Evolutionary conservation across 176 grass and related monocot species (phyloP), one percentile per base, ranked within the genome.

Genomic region (Ensete glaucum): DNA sequence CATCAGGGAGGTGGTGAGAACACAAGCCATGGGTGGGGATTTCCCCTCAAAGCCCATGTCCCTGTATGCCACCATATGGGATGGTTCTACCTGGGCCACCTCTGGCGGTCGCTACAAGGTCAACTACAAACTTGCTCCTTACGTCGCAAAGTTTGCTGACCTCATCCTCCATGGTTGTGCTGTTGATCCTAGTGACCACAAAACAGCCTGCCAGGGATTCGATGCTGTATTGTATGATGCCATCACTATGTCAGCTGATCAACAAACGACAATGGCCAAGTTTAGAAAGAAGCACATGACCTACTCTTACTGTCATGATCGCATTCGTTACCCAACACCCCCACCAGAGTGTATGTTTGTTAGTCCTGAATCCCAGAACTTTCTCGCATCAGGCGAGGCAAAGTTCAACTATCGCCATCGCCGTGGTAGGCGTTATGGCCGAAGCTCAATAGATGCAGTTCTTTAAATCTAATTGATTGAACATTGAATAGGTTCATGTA

Each of bases 71-170:
- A 89, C 87, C 62, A 89, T 89, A 24, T 89, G 87, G 83, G 87
- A 89, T 17, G 87, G 83, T 53, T 89, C 87, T 11, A 85, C 74
- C 67, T 83, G 87, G 87, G 87, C 87, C 17, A 89, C 83, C 17
- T 85, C 75, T 27, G 83, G 87, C 3, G 87, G 87, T 21, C 83
- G 81, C 48, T 89, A 89, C 87, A 89, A 89, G 83, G 87, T 89
- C 62, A 82, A 89, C 76, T 89, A 89, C 68, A 89, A 89, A 71
- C 77, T 83, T 13, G 62, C 80, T 14, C 87, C 87, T 6, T 89
- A 79, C 22, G 58, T 76, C 0, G 83, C 83, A 0, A 83, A 89
- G 52, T 83, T 89, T 21, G 67, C 64, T 0, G 66, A 89, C 16
- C 83, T 85, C 26, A 75, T 50, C 66, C 80, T 89, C 9, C 54